Conservation (phyloP, 1,284 basidiomycete genomes). For the Puccinia novopanici region DNA sequence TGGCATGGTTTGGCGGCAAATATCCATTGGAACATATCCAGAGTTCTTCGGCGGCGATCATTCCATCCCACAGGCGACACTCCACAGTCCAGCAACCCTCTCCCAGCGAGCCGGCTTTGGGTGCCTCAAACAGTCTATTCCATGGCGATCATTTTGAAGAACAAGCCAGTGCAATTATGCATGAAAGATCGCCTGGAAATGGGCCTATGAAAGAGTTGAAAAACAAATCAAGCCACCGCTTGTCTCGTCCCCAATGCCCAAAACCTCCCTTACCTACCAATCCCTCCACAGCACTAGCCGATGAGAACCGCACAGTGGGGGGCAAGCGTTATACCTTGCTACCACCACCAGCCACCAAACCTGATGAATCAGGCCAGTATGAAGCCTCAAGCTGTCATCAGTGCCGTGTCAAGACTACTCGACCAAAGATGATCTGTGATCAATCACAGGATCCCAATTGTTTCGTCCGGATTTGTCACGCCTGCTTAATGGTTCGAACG, state of each 20-base stretch:
- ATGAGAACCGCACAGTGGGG: not conserved
- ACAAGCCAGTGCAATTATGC: not conserved
- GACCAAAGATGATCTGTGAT: slow-evolving; percentile 50
- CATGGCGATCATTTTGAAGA: slow-evolving; percentile 15
- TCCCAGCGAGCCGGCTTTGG: not conserved
- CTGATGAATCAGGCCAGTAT: slow-evolving; percentile 45
- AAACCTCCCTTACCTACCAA: slow-evolving; percentile 5
- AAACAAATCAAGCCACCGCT: slow-evolving; percentile 4
- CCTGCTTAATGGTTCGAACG: slow-evolving; percentile 29
- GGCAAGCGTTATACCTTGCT: slow-evolving; percentile 13
- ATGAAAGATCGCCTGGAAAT: not conserved
- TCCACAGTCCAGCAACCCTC: slow-evolving; percentile 8
- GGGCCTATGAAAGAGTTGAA: slow-evolving; percentile 6
- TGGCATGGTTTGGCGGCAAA: not conserved
- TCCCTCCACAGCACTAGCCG: not conserved
- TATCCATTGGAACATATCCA: slow-evolving; percentile 3
- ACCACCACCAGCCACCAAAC: slow-evolving; percentile 34
- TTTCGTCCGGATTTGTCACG: slow-evolving; percentile 34
- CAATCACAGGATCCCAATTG: slow-evolving; percentile 48
- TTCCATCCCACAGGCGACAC: not conserved
- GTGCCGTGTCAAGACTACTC: slow-evolving; percentile 47
- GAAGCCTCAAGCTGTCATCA: slow-evolving; percentile 50
- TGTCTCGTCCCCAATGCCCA: slow-evolving; percentile 28
- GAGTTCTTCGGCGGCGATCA: slow-evolving; percentile 1
- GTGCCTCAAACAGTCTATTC: not conserved